A percentile compares a stretch with the other conserved stretches of the same genome.
Conservation (phyloP, 768 basidiomycete species). For the Cystofilobasidium bisporidii region DNA sequence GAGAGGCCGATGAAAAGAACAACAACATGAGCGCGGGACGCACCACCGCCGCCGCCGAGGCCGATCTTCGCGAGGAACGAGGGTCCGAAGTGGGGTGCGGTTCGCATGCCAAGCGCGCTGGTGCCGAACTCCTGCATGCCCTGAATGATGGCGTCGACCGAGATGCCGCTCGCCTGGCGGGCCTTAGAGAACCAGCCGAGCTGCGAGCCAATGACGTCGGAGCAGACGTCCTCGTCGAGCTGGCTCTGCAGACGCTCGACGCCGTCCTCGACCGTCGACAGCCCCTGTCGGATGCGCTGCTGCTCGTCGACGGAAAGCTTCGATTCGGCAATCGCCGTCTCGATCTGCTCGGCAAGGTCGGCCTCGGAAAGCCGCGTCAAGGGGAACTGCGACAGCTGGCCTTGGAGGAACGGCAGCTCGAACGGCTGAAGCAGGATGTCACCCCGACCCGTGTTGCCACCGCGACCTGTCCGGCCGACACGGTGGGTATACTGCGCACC, state of each 20-base stretch:
- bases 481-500: slow-evolving; percentile 74
- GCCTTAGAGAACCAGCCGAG: slow-evolving; percentile 64
- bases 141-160: slow-evolving; percentile 46
- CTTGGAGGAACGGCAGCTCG: slow-evolving; percentile 60
- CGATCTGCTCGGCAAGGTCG: slow-evolving; percentile 47
- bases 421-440: slow-evolving; percentile 72
- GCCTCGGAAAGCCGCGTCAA: slow-evolving; percentile 52
- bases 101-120: slow-evolving; percentile 48
- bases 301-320: slow-evolving; percentile 7
- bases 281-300: background rate
- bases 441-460: slow-evolving; percentile 54
- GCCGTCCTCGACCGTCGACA: slow-evolving; percentile 34
- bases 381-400: slow-evolving; percentile 58
- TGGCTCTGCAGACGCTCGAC: slow-evolving; percentile 36
- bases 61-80: slow-evolving; percentile 45
- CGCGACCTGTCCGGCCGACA: slow-evolving; percentile 74
- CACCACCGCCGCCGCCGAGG: slow-evolving; percentile 7
- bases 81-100: slow-evolving; percentile 49
- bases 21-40: too few species aligned
- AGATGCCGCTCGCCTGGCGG: slow-evolving; percentile 46
- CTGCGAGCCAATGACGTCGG: slow-evolving; percentile 55
- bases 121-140: slow-evolving; percentile 57
- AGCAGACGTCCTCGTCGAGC: slow-evolving; percentile 48
- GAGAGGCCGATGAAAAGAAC: too few species aligned
- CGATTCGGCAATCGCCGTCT: slow-evolving; percentile 45